phyloP scores from a whole-genome alignment of 768 basidiomycete genomes.

The Hericium rajendrae region DNA sequence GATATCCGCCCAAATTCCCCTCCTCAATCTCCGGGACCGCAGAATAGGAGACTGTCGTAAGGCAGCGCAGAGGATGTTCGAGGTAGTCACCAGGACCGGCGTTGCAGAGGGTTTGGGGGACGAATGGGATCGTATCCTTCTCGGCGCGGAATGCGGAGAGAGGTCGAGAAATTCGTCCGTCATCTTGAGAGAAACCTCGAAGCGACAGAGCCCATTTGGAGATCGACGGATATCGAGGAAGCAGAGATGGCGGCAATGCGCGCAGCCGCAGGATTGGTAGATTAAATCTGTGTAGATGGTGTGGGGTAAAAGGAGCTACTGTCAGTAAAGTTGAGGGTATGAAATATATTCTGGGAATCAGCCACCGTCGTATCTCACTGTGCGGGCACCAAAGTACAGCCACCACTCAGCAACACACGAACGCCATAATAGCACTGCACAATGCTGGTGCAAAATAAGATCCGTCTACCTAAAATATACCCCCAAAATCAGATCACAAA shows the following conservation, averaged over 20 bases:
- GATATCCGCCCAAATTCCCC: not conserved
- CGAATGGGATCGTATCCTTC: not conserved
- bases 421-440: too few relatives aligned
- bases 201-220: not conserved
- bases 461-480: not conserved
- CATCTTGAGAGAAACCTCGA: not conserved
- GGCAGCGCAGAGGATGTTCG: not conserved
- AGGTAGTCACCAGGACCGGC: not conserved
- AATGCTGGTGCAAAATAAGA: too few relatives aligned
- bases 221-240: not conserved
- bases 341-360: too few relatives aligned
- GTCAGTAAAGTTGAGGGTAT: not conserved
- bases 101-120: not conserved
- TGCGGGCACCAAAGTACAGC: too few relatives aligned
- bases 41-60: not conserved
- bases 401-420: too few relatives aligned
- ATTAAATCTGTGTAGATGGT: not conserved
- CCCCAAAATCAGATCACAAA: slow-evolving; percentile 12
- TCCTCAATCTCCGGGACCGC: not conserved
- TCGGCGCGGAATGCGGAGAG: not conserved
- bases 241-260: not conserved
- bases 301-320: not conserved
- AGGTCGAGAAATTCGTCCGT: not conserved
- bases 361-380: too few relatives aligned
- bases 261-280: not conserved